phyloP scores from a whole-genome alignment of 2,329 filamentous ascomycete genomes.

The Zasmidium cellare region DNA sequence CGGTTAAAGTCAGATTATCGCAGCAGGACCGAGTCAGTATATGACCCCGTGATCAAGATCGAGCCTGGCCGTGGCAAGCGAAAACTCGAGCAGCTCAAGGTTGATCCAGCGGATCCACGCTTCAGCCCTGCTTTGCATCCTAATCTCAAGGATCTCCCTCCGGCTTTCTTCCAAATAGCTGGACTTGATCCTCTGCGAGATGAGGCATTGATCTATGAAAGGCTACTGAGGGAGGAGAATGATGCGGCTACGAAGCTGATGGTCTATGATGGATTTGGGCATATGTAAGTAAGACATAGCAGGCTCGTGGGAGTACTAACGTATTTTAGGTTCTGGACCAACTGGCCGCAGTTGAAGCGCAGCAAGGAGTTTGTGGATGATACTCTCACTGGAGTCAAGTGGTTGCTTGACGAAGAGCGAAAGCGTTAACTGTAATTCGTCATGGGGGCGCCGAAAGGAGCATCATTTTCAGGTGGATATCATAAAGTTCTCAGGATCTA shows the following conservation, averaged over 20 bases:
- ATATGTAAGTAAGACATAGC: conserved; percentile 14
- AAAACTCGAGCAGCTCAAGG: conserved; percentile 2
- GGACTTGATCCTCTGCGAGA: conserved; percentile 54
- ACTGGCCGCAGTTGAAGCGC: conserved; percentile 19
- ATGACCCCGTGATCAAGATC: conserved; percentile 32
- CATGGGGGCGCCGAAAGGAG: no score
- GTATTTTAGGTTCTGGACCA: conserved; percentile 10
- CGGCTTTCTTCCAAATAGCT: conserved; percentile 51
- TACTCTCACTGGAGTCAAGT: conserved; percentile 23
- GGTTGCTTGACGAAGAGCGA: conserved; percentile 14
- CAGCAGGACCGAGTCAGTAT: conserved; percentile 41
- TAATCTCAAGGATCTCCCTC: conserved; percentile 39
- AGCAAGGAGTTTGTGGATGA: conserved; percentile 26
- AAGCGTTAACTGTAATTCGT: background rate
- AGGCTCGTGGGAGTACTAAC: background rate
- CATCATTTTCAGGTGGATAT: no score
- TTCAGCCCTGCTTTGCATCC: conserved; percentile 17
- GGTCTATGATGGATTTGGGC: conserved; percentile 41
- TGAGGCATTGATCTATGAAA: conserved; percentile 54
- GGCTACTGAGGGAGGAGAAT: conserved; percentile 44
- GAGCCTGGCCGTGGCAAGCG: conserved; percentile 1
- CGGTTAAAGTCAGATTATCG: conserved; percentile 41
- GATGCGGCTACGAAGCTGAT: conserved; percentile 48
- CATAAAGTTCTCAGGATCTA: no score
- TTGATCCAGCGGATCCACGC: conserved; percentile 2